These are phyloP conservation scores for Plenodomus tracheiphilus DNA, from an alignment of 2,329 filamentous ascomycete species.

Conservation along the genomic window DNA sequence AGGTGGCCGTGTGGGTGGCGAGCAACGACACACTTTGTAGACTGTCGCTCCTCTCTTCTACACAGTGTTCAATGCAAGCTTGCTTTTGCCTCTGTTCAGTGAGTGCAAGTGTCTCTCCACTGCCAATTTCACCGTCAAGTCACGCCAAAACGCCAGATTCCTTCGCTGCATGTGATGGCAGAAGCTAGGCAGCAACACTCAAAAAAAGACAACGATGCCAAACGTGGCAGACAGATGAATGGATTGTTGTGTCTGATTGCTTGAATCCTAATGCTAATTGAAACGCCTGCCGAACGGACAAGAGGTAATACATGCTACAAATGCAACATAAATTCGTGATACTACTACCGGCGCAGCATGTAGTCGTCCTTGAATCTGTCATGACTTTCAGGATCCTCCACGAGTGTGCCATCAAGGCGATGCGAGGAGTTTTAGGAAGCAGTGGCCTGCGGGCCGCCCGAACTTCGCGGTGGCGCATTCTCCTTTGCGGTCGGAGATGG, in stretches of 20 bases:
- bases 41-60: no score
- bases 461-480: constrained; percentile 18
- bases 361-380: background rate
- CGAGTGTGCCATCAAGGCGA: background rate
- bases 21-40: no score
- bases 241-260: background rate
- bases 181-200: background rate
- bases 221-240: background rate
- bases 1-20: no score
- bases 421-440: background rate
- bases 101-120: no score
- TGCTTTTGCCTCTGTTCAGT: no score
- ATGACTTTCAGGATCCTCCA: background rate
- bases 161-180: no score
- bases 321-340: background rate
- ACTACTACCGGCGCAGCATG: background rate
- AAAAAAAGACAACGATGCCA: background rate
- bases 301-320: background rate
- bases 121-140: no score
- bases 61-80: no score
- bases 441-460: constrained; percentile 19
- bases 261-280: background rate
- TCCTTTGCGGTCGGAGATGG: constrained; percentile 51
- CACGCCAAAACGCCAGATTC: no score
- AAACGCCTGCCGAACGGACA: no score